Conservation (phyloP, 345 rosid genomes). For the Psidium friedrichsthalianum region DNA sequence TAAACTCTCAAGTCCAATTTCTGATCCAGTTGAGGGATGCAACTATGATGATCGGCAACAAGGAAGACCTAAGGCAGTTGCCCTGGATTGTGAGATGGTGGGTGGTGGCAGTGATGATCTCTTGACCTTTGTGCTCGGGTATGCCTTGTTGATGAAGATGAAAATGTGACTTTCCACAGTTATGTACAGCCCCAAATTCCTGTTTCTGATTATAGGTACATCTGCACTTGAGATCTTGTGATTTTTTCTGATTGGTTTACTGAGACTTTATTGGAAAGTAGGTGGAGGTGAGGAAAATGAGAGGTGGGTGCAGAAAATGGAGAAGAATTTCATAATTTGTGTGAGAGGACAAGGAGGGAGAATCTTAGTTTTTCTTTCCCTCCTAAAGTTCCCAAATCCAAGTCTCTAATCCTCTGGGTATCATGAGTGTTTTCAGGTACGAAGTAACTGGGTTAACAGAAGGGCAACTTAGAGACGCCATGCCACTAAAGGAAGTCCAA, state of each 20-base stretch:
- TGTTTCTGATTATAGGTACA: conserved; percentile 52
- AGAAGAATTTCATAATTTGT: background rate
- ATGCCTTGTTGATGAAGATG: conserved; percentile 65
- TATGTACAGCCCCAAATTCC: conserved; percentile 46
- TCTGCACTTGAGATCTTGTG: background rate
- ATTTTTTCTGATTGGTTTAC: background rate
- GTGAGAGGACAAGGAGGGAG: background rate
- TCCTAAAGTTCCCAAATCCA: background rate
- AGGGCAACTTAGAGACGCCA: conserved; percentile 49
- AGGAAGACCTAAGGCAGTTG: conserved; percentile 28
- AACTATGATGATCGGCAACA: background rate
- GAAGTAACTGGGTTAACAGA: conserved; percentile 61
- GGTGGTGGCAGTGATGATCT: conserved; percentile 53
- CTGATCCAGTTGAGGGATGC: conserved; percentile 3
- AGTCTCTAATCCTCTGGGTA: background rate
- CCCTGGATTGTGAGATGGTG: conserved; percentile 76
- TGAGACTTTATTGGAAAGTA: background rate
- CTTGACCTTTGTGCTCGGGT: conserved; percentile 54
- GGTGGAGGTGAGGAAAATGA: background rate
- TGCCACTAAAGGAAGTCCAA: conserved; percentile 40
- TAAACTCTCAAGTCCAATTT: conserved; percentile 3
- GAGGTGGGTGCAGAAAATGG: background rate
- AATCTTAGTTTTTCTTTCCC: background rate
- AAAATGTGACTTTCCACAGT: conserved; percentile 43
- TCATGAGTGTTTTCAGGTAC: conserved; percentile 19